phyloP scores from a whole-genome alignment of 2,329 filamentous ascomycete species.

The Trichoderma gracile region DNA sequence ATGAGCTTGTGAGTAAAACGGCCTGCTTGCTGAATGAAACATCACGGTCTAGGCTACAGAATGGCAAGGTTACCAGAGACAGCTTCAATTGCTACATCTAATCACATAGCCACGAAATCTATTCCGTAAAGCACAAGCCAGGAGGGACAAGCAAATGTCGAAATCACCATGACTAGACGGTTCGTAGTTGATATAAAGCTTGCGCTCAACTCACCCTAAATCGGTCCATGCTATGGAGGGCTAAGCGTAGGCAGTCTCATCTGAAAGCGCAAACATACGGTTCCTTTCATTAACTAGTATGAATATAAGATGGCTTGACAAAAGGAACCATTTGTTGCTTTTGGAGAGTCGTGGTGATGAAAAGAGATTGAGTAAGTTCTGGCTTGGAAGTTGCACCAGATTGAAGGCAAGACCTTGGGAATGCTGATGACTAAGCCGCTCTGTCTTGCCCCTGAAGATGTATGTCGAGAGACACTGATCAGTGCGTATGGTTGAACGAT shows the following conservation, averaged over 20 bases:
- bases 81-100: neutral
- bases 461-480: too few relatives aligned
- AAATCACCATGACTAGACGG: neutral
- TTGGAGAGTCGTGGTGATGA: neutral
- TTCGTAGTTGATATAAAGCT: neutral
- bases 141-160: neutral
- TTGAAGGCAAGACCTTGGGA: neutral
- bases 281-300: neutral
- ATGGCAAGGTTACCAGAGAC: neutral
- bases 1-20: neutral
- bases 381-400: neutral
- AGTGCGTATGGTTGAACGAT: too few relatives aligned
- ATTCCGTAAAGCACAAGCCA: neutral
- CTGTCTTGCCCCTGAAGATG: neutral
- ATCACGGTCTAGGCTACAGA: neutral
- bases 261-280: neutral
- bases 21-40: neutral
- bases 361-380: constrained; percentile 1
- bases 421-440: too few relatives aligned
- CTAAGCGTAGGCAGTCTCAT: constrained; percentile 23
- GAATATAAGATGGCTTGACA: neutral
- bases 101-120: neutral
- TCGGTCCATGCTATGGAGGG: constrained; percentile 29
- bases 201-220: constrained; percentile 30
- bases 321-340: neutral